Evolutionary conservation across 768 basidiomycete genomes (phyloP), one percentile per base, ranked within the genome.

Genomic region (Pholiota molesta): DNA sequence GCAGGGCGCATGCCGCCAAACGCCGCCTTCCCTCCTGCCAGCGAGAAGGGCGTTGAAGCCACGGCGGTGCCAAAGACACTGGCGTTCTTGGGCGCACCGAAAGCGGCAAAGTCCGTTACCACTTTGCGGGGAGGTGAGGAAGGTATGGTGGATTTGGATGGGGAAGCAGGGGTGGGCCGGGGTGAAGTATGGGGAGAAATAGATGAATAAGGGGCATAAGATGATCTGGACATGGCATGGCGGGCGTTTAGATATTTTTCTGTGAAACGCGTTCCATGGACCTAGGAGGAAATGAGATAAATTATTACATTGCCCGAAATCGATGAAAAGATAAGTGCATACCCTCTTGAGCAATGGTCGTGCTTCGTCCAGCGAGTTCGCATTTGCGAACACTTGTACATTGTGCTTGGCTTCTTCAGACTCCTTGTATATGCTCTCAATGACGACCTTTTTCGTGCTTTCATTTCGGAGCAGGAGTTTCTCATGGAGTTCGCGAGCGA

Each of bases 341-440:
- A 95, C 96, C 78, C 89, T 88, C 77, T 92, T 89, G 62, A 98
- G 80, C 54, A 86, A 75, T 2, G 91, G 88, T 59, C 90, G 81
- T 1, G 94, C 95, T 57, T 92, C 89, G 0, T 81, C 74, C 61
- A 97, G 75, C 37, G 85, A 83, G 2, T 85, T 76, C 0, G 95
- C 87, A 61, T 87, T 83, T 70, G 83, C 88, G 80, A 95, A 98
- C 3, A 94, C 87, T 23, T 85, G 77, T 10, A 98, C 94, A 72
- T 99, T 99, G 75, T 97, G 94, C 65, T 83, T 82, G 10, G 94
- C 89, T 73, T 97, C 94, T 26, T 90, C 88, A 1, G 91, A 90
- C 8, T 96, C 94, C 68, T 90, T 91, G 78, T 99, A 98, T 70
- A 99, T 98, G 65, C 93, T 95, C 73, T 97, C 95, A 64, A 99